A percentile compares a stretch with the other conserved stretches of the same genome.
Evolutionary conservation across 345 rosid genomes (phyloP).

Genomic region (Pugionium dolabratum): DNA sequence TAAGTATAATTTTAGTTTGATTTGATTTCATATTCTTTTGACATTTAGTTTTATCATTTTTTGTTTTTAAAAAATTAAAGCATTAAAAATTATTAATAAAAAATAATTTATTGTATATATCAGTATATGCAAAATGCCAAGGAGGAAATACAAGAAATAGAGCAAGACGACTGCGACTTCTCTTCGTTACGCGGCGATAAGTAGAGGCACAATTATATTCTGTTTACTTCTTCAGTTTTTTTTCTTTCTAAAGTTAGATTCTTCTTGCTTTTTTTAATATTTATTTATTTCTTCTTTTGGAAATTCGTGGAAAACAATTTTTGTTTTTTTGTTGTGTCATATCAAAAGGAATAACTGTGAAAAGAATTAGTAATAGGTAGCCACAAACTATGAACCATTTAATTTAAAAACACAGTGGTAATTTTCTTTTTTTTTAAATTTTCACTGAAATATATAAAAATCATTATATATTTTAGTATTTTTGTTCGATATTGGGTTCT

Average conservation of each 20-base stretch:
- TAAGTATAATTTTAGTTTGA: too few relatives aligned
- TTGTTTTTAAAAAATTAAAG: too few relatives aligned
- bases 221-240: conserved; percentile 13
- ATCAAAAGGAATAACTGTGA: background rate
- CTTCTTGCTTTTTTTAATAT: conserved; percentile 17
- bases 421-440: background rate
- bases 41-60: too few relatives aligned
- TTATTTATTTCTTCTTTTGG: conserved; percentile 19
- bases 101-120: too few relatives aligned
- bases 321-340: conserved; percentile 23
- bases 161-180: conserved; percentile 31
- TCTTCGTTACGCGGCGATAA: conserved; percentile 32
- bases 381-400: conserved; percentile 27
- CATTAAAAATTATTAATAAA: too few relatives aligned
- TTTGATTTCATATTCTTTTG: too few relatives aligned
- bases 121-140: conserved; percentile 1
- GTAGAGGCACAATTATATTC: conserved; percentile 22
- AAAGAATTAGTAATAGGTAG: background rate
- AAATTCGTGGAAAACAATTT: conserved; percentile 5
- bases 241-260: conserved; percentile 5
- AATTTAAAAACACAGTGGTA: background rate
- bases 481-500: conserved; percentile 27
- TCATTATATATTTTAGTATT: conserved; percentile 7
- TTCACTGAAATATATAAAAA: background rate
- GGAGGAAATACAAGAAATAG: conserved; percentile 1